Evolutionary conservation across 805 yeast species (phyloP), one percentile per base, ranked within the genome.

Genomic region (Suhomyces sp.): DNA sequence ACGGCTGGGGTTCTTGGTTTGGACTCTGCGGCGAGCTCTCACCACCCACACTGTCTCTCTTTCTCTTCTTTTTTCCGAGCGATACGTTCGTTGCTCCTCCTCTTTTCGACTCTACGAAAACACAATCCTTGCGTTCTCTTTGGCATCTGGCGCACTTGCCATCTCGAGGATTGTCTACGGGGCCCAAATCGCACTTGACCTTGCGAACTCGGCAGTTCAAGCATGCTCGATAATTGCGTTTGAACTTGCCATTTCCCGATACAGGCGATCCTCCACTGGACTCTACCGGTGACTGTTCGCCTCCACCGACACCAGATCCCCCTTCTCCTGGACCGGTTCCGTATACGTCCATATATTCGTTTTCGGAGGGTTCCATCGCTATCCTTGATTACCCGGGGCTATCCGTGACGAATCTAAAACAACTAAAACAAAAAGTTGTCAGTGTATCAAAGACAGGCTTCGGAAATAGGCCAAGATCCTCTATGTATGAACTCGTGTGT

Each of bases 141-240:
- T 79, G 77, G 62, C 98, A 92, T 47, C 97, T 72, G 2, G 82
- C 85, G 75, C 98, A 92, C 3, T 96, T 94, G 3, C 96, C 94
- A 4, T 82, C 83, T 44, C 77, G 75, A 0, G 96, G 96, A 54
- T 78, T 78, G 47, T 83, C 86, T 6, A 84, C 81, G 8, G 85
- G 82, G 2, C 96, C 97, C 57, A 92, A 70, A 63, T 90, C 96
- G 72, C 98, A 92, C 61, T 84, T 84, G 43, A 89, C 89, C 62
- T 92, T 93, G 41, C 96, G 79, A 6, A 84, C 81, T 15, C 97
- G 79, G 65, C 98, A 92, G 68, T 84, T 88, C 46, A 88, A 68
- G 61, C 98, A 92, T 1, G 97, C 97, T 55, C 82, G 79, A 65
- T 88, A 92, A 54, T 84, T 82, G 56, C 97, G 72, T 57, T 74